These are phyloP conservation scores for Sporothrix pseudoabietina DNA, from an alignment of 2,329 filamentous ascomycete species.

Conservation along the genomic window DNA sequence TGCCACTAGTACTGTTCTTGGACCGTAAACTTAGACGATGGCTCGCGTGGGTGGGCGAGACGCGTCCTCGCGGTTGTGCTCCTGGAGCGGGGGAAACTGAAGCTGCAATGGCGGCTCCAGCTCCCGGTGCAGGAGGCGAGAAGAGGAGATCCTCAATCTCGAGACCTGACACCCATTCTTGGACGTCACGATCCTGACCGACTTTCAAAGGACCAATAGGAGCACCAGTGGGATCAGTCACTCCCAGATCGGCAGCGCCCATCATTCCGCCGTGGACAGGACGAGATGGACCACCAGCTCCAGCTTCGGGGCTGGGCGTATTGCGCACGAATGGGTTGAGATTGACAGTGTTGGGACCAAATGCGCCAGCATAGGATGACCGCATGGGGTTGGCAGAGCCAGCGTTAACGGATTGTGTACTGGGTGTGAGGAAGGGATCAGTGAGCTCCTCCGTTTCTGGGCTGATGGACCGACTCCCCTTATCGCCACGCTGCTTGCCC, in stretches of 20 bases:
- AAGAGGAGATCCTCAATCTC: constrained; percentile 58
- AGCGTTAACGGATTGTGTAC: constrained; percentile 6
- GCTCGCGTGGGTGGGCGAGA: constrained; percentile 43
- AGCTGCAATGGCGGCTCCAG: constrained; percentile 24
- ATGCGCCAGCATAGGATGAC: constrained; percentile 21
- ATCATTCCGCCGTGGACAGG: not conserved
- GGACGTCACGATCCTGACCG: constrained; percentile 55
- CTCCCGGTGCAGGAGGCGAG: constrained; percentile 40
- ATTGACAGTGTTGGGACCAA: constrained; percentile 31
- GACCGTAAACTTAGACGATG: constrained; percentile 43
- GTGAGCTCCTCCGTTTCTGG: constrained; percentile 37
- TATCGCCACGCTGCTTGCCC: constrained; percentile 31
- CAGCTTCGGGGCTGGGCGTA: constrained; percentile 48
- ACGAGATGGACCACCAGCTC: constrained; percentile 26
- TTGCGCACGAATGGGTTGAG: constrained; percentile 33
- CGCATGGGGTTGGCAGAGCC: constrained; percentile 30
- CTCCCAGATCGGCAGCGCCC: not conserved
- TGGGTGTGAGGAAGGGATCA: constrained; percentile 32
- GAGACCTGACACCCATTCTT: constrained; percentile 60
- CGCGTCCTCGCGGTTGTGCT: constrained; percentile 38
- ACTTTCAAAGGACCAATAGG: constrained; percentile 23
- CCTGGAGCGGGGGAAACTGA: constrained; percentile 26
- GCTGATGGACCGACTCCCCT: constrained; percentile 28
- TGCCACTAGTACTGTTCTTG: constrained; percentile 38
- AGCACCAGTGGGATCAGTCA: not conserved